A percentile compares a stretch with the other conserved stretches of the same genome.
Evolutionary conservation across 2,329 filamentous ascomycete genomes (phyloP).

Genomic region (Aureobasidium sp.): DNA sequence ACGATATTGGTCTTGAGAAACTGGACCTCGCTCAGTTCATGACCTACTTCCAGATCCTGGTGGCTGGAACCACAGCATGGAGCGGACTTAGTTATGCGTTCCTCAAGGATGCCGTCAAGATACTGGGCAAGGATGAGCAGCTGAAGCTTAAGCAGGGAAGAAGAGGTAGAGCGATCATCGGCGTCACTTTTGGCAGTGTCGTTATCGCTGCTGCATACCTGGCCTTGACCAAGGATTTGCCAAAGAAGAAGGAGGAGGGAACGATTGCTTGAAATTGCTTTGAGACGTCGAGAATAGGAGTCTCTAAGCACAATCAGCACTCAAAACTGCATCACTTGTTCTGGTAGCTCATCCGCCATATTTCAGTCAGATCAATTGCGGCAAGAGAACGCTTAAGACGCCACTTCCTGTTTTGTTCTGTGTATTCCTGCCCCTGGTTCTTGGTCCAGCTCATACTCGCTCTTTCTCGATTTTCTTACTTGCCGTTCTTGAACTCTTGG

Average conservation of each 20-base stretch:
- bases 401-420: neutral
- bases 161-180: slow-evolving; percentile 43
- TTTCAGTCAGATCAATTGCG: neutral
- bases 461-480: neutral
- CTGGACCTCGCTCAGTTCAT: slow-evolving; percentile 30
- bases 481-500: neutral
- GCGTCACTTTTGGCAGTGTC: slow-evolving; percentile 39
- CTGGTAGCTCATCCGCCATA: neutral
- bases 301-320: neutral
- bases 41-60: slow-evolving; percentile 58
- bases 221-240: slow-evolving; percentile 15
- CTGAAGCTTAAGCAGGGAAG: slow-evolving; percentile 43
- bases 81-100: slow-evolving; percentile 89
- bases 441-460: no score
- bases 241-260: slow-evolving; percentile 5
- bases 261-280: neutral
- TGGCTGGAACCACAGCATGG: slow-evolving; percentile 86
- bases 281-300: neutral
- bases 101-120: slow-evolving; percentile 86
- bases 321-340: neutral
- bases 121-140: slow-evolving; percentile 51
- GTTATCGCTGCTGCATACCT: slow-evolving; percentile 34
- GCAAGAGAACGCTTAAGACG: neutral
- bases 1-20: slow-evolving; percentile 19
- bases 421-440: neutral